Evolutionary conservation across 305 asterid genomes (phyloP), one percentile per base, ranked within the genome.

Genomic region (Plantago coronopus): DNA sequence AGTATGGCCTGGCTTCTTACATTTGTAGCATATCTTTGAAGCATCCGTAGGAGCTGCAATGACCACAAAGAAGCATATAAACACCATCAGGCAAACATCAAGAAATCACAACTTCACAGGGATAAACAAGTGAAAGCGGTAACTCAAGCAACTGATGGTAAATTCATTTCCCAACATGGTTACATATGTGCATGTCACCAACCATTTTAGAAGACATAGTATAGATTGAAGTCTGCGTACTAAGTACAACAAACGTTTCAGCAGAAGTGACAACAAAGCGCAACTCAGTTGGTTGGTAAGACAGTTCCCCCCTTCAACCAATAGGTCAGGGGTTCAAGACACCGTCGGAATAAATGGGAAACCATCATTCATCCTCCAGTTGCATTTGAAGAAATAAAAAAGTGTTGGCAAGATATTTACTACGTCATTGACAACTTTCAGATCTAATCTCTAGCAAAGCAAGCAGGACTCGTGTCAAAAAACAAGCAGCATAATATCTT

Each of bases 1-100:
- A 51, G 74, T 70, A 69, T 91, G 98, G 61, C 98, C 98, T 2
- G 59, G 76, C 75, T 79, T 91, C 72, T 91, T 89, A 72, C 98
- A 91, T 73, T 83, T 91, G 75, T 86, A 91, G 72, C 98, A 91
- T 72, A 91, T 73, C 78, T 83, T 88, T 23, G 81, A 55, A 64
- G 89, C 87, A 69, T 86, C 89, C 29, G 81, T 74, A 65, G 82
- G 71, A 40, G 54, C 90, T 91, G 81, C 72, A 61, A 48, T 47
- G 64, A 60, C 55, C 23, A 34, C 51, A 19, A 16, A 6, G 47
- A 68, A 17, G 45, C 27, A 59, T 47, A 51, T 64, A 51, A 38
- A 50, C 19, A 60, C 48, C 42, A 12, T 6, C 62, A 50, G 20
- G 49, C 45, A 49, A 47, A 38, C 58, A 48, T 34, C 27, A 63